Base-by-base conservation (phyloP, 1,139 yeast genomes). In the Debaryomycetaceae sp. region DNA sequence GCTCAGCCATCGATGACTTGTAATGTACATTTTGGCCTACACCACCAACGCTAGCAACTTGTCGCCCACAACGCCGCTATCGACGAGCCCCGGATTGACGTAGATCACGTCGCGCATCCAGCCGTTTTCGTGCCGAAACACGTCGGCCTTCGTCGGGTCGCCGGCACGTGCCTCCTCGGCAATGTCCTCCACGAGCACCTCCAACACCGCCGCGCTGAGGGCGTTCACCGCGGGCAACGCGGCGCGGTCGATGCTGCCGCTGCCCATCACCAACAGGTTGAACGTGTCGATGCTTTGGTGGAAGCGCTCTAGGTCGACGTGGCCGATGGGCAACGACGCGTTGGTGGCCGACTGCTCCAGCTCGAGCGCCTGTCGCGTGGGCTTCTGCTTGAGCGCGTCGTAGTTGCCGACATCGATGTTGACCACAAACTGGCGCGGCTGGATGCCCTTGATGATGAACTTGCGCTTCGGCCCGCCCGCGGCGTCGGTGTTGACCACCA, bases 381-480 rank as follows among this genome's bases (percentile, higher is more conserved):
- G 44, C 21, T 43, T 42, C 30, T 51, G 57, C 38, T 53, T 58
- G 36, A 66, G 52, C 2, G 74, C 73, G 40, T 66, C 73, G 37
- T 64, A 66, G 44, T 65, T 66, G 3, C 65, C 74, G 4, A 57
- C 56, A 29, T 67, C 74, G 20, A 67, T 61, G 38, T 53, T 54
- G 13, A 65, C 72, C 2, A 62, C 67, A 43, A 58, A 61, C 38
- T 64, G 72, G 32, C 74, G 55, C 10, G 74, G 73, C 39, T 57
- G 62, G 27, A 91, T 85, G 7, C 98, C 98, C 57, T 84, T 84
- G 46, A 91, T 89, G 30, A 91, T 86, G 49, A 91, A 91, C 53
- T 82, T 82, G 48, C 85, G 80, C 43, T 62, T 63, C 2, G 65
- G 56, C 3, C 75, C 73, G 10, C 66, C 60, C 20, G 65, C 54